Conservation (phyloP, 75 land plant species). For the Cupressus sempervirens region DNA sequence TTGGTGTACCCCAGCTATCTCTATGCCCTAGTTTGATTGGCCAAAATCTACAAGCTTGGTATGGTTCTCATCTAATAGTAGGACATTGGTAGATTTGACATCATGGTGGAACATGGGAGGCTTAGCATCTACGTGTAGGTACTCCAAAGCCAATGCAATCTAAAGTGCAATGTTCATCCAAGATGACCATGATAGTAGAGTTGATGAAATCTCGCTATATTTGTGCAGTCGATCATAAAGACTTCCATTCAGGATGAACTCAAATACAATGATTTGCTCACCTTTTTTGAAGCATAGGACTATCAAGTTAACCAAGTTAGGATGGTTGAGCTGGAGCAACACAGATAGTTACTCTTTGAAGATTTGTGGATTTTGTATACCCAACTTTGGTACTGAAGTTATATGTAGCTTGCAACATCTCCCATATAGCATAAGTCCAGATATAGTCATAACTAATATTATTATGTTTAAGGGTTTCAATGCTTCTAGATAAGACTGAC, state of each 20-base stretch:
- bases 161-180: slow-evolving; percentile 27
- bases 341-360: slow-evolving; percentile 31
- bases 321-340: slow-evolving; percentile 28
- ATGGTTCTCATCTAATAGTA: slow-evolving; percentile 22
- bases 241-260: slow-evolving; percentile 31
- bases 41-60: slow-evolving; percentile 62
- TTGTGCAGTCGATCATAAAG: slow-evolving; percentile 30
- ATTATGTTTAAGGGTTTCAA: neutral
- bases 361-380: slow-evolving; percentile 14
- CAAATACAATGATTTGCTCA: slow-evolving; percentile 39
- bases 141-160: slow-evolving; percentile 25
- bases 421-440: slow-evolving; percentile 19
- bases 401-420: slow-evolving; percentile 16
- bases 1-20: neutral
- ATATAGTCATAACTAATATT: neutral
- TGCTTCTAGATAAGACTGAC: neutral
- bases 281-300: slow-evolving; percentile 29
- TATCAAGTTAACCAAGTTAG: slow-evolving; percentile 22
- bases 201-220: slow-evolving; percentile 8
- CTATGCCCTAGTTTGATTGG: slow-evolving; percentile 30
- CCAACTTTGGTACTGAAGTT: slow-evolving; percentile 24
- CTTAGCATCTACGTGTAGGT: slow-evolving; percentile 24
- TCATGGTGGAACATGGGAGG: slow-evolving; percentile 33
- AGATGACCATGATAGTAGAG: slow-evolving; percentile 19
- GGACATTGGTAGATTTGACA: slow-evolving; percentile 38